Conservation (phyloP, 2,329 filamentous ascomycete species). For the Zymoseptoria ardabiliae region DNA sequence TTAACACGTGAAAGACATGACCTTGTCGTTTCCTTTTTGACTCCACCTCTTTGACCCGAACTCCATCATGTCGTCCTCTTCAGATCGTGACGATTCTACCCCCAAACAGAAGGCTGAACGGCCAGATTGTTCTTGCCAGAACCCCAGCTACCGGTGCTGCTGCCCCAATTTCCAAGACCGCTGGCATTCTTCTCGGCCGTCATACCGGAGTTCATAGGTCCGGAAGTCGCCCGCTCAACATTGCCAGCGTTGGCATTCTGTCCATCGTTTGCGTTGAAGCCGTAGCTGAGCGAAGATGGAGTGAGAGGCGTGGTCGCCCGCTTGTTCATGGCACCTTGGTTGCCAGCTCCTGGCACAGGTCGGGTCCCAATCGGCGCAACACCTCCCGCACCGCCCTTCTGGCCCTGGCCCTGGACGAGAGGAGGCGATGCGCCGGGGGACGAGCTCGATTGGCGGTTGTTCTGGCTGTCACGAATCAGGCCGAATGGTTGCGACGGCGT, state of each 20-base stretch:
- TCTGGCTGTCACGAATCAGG: constrained; percentile 48
- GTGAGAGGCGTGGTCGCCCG: constrained; percentile 76
- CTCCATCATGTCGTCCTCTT: background rate
- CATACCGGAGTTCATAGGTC: constrained; percentile 50
- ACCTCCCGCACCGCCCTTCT: constrained; percentile 51
- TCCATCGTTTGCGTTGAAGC: constrained; percentile 50
- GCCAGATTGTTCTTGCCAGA: constrained; percentile 67
- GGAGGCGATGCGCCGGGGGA: constrained; percentile 79
- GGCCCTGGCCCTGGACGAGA: constrained; percentile 52
- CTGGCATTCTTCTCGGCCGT: constrained; percentile 37
- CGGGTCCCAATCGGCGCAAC: constrained; percentile 93
- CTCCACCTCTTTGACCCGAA: constrained; percentile 1
- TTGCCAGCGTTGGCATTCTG: constrained; percentile 42
- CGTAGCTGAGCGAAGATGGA: constrained; percentile 76
- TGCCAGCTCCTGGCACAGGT: constrained; percentile 54
- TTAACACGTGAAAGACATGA: constrained; percentile 9
- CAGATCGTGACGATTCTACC: constrained; percentile 44
- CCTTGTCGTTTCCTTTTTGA: constrained; percentile 7
- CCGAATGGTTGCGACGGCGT: constrained; percentile 39
- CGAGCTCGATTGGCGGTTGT: constrained; percentile 75
- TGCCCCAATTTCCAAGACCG: constrained; percentile 61
- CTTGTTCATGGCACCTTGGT: constrained; percentile 61
- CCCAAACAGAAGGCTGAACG: constrained; percentile 90
- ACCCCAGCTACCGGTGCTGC: constrained; percentile 77
- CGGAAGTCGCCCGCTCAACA: constrained; percentile 50